These are phyloP conservation scores for Sporothrix sp. DNA, from an alignment of 2,329 filamentous ascomycete genomes.

Conservation along the genomic window DNA sequence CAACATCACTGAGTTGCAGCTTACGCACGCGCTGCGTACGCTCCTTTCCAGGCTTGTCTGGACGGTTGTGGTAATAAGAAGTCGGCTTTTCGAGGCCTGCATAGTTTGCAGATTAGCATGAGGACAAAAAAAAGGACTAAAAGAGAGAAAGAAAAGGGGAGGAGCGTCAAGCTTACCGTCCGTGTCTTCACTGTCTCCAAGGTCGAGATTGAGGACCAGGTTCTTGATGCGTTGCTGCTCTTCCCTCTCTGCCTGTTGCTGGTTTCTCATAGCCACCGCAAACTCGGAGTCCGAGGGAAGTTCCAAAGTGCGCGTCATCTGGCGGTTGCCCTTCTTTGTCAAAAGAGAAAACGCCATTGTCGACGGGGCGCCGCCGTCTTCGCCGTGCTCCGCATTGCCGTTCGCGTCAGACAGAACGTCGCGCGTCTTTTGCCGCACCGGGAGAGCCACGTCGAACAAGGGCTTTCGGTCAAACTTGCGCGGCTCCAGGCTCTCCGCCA, in stretches of 20 bases:
- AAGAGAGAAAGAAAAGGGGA: not conserved
- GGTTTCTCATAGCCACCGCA: slow-evolving; percentile 88
- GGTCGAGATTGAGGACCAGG: slow-evolving; percentile 90
- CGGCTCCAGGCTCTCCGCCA: slow-evolving; percentile 93
- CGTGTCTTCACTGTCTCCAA: slow-evolving; percentile 69
- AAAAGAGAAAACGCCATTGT: slow-evolving; percentile 97
- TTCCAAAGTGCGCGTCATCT: slow-evolving; percentile 91
- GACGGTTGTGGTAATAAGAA: slow-evolving; percentile 43
- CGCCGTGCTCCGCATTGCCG: not conserved
- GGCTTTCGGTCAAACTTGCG: slow-evolving; percentile 93
- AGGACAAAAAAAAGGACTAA: too few relatives aligned
- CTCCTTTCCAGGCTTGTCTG: slow-evolving; percentile 49
- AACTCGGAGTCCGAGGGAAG: slow-evolving; percentile 86
- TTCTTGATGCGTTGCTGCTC: slow-evolving; percentile 99
- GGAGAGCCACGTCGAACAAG: slow-evolving; percentile 93
- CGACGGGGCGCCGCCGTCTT: slow-evolving; percentile 23
- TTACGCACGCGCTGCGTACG: slow-evolving; percentile 78
- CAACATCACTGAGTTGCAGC: slow-evolving; percentile 90
- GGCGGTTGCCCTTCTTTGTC: slow-evolving; percentile 91
- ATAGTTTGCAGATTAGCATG: too few relatives aligned
- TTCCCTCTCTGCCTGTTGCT: slow-evolving; percentile 89
- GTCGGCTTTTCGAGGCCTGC: slow-evolving; percentile 42
- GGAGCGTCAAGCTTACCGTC: slow-evolving; percentile 53
- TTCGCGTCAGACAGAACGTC: slow-evolving; percentile 33
- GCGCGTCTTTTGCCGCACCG: slow-evolving; percentile 64